These are phyloP conservation scores for Metschnikowia continentalis DNA, from an alignment of 805 yeast species.

Conservation along the genomic window DNA sequence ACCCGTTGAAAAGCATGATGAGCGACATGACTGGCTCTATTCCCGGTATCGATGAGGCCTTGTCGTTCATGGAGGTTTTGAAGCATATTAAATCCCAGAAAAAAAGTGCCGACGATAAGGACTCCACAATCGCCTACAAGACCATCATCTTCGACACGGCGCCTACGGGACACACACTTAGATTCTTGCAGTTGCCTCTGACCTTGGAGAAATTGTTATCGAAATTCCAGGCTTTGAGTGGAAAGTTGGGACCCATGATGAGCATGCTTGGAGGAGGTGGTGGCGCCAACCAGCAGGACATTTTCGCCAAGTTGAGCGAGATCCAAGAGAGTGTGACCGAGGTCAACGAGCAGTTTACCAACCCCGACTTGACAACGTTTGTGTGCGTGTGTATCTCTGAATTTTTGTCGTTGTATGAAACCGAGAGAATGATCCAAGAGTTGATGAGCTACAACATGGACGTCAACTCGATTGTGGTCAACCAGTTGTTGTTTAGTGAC, in stretches of 20 bases:
- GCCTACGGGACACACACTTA: conserved; percentile 96
- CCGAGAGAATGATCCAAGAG: conserved; percentile 97
- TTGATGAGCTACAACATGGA: conserved; percentile 92
- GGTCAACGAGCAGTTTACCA: conserved; percentile 90
- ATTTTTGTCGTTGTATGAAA: conserved; percentile 91
- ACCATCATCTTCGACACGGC: conserved; percentile 98
- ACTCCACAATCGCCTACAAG: conserved; percentile 45
- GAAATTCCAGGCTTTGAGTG: conserved; percentile 81
- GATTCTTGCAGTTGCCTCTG: conserved; percentile 92
- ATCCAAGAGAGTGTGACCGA: conserved; percentile 77
- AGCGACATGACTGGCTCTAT: conserved; percentile 90
- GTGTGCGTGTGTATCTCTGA: conserved; percentile 98
- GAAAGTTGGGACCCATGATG: conserved; percentile 87
- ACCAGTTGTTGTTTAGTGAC: conserved; percentile 87
- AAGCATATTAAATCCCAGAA: conserved; percentile 87
- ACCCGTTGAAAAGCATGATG: conserved; percentile 71
- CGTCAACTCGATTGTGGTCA: conserved; percentile 92
- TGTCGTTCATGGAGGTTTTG: conserved; percentile 96
- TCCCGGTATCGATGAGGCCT: conserved; percentile 98
- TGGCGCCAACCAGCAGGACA: conserved; percentile 56
- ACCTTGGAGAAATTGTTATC: conserved; percentile 83
- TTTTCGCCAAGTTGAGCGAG: conserved; percentile 73
- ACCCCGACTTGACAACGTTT: conserved; percentile 93
- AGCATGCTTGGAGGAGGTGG: conserved; percentile 67
- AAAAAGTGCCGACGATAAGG: conserved; percentile 24